phyloP scores from a whole-genome alignment of 2,329 filamentous ascomycete genomes.

The Curvularia spicifera region DNA sequence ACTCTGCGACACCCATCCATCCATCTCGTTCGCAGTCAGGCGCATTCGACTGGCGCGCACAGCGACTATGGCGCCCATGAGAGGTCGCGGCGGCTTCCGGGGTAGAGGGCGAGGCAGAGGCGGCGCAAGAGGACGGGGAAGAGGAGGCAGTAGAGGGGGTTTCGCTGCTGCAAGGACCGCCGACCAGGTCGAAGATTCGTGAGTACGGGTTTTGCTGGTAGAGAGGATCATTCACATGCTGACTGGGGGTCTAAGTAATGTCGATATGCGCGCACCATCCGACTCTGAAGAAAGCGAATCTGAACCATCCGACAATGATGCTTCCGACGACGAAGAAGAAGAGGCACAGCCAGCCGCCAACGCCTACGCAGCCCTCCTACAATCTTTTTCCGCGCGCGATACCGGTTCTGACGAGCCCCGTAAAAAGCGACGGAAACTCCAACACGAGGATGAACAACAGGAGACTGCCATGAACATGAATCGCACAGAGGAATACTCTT shows the following conservation, averaged over 20 bases:
- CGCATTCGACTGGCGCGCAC: slow-evolving; percentile 1
- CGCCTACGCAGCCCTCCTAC: slow-evolving; percentile 64
- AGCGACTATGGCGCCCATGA: slow-evolving; percentile 23
- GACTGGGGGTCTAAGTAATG: slow-evolving; percentile 22
- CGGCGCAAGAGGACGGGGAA: slow-evolving; percentile 10
- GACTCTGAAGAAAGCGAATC: slow-evolving; percentile 26
- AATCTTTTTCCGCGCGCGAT: slow-evolving; percentile 53
- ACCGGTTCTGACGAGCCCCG: slow-evolving; percentile 53
- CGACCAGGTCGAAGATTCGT: slow-evolving; percentile 41
- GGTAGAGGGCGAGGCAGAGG: slow-evolving; percentile 16
- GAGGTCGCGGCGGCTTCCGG: slow-evolving; percentile 31
- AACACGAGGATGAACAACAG: slow-evolving; percentile 24
- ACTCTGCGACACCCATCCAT: not conserved
- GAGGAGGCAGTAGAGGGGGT: slow-evolving; percentile 33
- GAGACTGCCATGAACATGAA: slow-evolving; percentile 18
- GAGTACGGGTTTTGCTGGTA: slow-evolving; percentile 28
- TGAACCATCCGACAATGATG: slow-evolving; percentile 30
- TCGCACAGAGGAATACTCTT: not conserved
- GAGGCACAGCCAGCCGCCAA: slow-evolving; percentile 38
- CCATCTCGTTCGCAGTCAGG: not conserved
- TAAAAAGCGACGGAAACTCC: slow-evolving; percentile 62
- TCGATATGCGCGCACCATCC: slow-evolving; percentile 27
- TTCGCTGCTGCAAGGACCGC: slow-evolving; percentile 39
- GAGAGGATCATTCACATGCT: slow-evolving; percentile 14
- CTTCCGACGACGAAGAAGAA: slow-evolving; percentile 31